Conservation (phyloP, 139 green algal genomes). For the Coccomyxa sp. region DNA sequence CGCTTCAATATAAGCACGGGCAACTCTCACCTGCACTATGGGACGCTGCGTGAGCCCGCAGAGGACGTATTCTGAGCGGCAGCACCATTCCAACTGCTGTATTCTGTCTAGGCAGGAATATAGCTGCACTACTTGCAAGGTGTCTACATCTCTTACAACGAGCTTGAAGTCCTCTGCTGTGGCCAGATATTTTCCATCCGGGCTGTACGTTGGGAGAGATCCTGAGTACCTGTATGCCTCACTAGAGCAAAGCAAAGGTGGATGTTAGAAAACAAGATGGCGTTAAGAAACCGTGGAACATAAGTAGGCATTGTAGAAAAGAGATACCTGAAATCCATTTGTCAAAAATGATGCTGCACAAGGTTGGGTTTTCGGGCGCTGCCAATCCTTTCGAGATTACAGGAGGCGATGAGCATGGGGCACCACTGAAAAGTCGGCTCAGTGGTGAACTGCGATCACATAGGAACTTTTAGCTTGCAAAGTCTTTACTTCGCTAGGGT, state of each 20-base stretch:
- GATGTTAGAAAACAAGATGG: too few species aligned
- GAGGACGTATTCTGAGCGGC: conserved; percentile 68
- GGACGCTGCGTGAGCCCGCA: conserved; percentile 54
- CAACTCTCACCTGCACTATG: conserved; percentile 53
- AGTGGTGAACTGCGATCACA: too few species aligned
- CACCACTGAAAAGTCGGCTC: too few species aligned
- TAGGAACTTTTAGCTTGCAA: too few species aligned
- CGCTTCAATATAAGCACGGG: background rate
- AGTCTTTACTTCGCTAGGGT: too few species aligned
- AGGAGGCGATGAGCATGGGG: too few species aligned
- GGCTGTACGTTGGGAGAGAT: conserved; percentile 54
- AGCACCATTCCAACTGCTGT: conserved; percentile 70
- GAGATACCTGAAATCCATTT: too few species aligned
- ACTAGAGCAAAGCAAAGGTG: conserved; percentile 6
- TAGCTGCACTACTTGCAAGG: conserved; percentile 62
- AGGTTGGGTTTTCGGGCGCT: too few species aligned
- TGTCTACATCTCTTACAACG: conserved; percentile 65
- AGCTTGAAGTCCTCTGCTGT: conserved; percentile 69
- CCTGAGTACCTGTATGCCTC: conserved; percentile 60
- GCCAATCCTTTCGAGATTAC: too few species aligned
- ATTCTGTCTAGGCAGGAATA: conserved; percentile 84
- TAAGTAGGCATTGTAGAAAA: too few species aligned
- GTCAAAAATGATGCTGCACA: too few species aligned
- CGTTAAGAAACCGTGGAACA: too few species aligned
- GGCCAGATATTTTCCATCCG: conserved; percentile 66